Percentiles rank a stretch among this genome's conserved stretches.
phyloP scores from a whole-genome alignment of 768 basidiomycete species.

The Tylopilus cervinicoccineus region DNA sequence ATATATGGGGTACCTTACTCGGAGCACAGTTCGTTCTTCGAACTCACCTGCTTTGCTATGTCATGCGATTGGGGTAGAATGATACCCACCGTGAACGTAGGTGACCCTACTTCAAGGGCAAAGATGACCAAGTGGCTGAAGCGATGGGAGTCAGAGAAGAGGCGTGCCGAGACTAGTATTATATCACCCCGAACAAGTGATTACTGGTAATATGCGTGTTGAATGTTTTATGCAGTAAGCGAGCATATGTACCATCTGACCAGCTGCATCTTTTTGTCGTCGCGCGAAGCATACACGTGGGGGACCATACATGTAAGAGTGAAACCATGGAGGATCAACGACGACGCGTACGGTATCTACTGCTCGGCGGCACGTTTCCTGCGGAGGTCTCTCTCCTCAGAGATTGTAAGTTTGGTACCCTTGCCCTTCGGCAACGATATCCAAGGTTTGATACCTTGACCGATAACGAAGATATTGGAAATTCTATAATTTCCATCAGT shows the following conservation, averaged over 20 bases:
- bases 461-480: conserved; percentile 97
- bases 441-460: conserved; percentile 93
- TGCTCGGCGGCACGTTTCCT: conserved; percentile 77
- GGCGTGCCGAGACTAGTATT: conserved; percentile 38
- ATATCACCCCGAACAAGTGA: conserved; percentile 39
- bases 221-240: too few relatives aligned
- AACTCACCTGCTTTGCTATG: conserved; percentile 92
- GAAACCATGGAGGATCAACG: conserved; percentile 4
- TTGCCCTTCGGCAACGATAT: conserved; percentile 96
- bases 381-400: conserved; percentile 92
- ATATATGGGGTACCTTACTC: conserved; percentile 89
- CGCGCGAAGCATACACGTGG: conserved; percentile 19
- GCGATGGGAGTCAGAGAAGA: conserved; percentile 84
- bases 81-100: conserved; percentile 94
- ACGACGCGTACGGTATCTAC: conserved; percentile 32
- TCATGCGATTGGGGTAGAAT: conserved; percentile 82
- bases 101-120: conserved; percentile 61
- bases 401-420: conserved; percentile 95
- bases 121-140: conserved; percentile 91
- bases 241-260: conserved; percentile 12
- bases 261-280: conserved; percentile 20
- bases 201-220: conserved; percentile 39
- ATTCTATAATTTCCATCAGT: conserved; percentile 48
- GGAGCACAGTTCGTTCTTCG: conserved; percentile 94
- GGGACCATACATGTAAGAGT: conserved; percentile 10